A percentile compares a stretch with the other conserved stretches of the same genome.
Evolutionary conservation across 352 stramenopile genomes (phyloP).

Genomic region (Phytophthora pinifolia): DNA sequence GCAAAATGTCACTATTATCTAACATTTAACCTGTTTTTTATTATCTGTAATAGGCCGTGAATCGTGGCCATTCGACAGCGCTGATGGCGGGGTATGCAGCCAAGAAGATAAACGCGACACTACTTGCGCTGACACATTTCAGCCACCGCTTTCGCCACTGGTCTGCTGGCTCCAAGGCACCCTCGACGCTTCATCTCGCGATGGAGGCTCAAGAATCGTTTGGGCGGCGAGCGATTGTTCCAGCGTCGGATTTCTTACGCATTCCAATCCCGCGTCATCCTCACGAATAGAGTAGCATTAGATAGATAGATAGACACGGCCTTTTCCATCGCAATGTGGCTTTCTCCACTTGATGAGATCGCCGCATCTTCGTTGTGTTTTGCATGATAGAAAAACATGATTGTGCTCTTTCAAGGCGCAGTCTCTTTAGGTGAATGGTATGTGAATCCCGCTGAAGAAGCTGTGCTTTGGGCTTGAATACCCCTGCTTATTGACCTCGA

Average conservation of each 20-base stretch:
- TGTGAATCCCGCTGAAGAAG: constrained; percentile 58
- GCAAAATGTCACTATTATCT: background rate
- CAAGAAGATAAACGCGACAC: constrained; percentile 69
- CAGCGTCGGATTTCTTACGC: constrained; percentile 78
- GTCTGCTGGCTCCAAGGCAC: constrained; percentile 34
- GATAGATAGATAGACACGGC: constrained; percentile 14
- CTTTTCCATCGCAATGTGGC: background rate
- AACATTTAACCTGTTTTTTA: background rate
- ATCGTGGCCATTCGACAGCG: constrained; percentile 79
- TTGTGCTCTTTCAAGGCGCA: too few relatives aligned
- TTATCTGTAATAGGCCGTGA: constrained; percentile 40
- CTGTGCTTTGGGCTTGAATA: constrained; percentile 69
- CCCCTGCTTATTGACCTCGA: constrained; percentile 66
- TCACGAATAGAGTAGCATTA: constrained; percentile 40
- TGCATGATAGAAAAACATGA: background rate
- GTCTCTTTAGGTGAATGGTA: constrained; percentile 27
- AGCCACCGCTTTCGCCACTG: constrained; percentile 83
- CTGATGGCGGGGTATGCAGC: constrained; percentile 77
- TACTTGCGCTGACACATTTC: constrained; percentile 85
- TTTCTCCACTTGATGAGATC: too few relatives aligned
- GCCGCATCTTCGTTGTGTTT: background rate
- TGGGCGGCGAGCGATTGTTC: constrained; percentile 57
- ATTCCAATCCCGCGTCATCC: constrained; percentile 65
- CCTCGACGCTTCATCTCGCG: constrained; percentile 70
- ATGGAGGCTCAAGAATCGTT: constrained; percentile 71